A percentile compares a stretch with the other conserved stretches of the same genome.
phyloP scores from a whole-genome alignment of 169 alveolate genomes.

The Plasmodium malariae region DNA sequence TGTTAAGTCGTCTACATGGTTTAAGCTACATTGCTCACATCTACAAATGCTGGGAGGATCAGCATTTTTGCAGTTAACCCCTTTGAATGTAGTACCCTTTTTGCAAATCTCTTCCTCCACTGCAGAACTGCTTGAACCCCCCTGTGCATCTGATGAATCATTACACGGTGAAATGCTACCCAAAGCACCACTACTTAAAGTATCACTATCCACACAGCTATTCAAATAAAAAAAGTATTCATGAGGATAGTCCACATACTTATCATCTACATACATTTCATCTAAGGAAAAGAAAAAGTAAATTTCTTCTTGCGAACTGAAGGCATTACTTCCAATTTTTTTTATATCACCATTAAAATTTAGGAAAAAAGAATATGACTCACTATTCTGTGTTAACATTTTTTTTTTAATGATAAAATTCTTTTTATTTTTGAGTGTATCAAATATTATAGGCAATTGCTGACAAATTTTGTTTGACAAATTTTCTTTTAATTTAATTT shows the following conservation, averaged over 20 bases:
- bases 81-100: too few relatives aligned
- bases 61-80: too few relatives aligned
- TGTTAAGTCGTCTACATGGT: too few relatives aligned
- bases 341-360: slow-evolving; percentile 25
- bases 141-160: too few relatives aligned
- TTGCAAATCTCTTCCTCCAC: too few relatives aligned
- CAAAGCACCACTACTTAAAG: too few relatives aligned
- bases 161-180: too few relatives aligned
- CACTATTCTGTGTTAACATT: slow-evolving; percentile 18
- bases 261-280: slow-evolving; percentile 32
- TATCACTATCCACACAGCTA: neutral
- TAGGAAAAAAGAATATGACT: slow-evolving; percentile 29
- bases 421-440: slow-evolving; percentile 19
- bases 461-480: slow-evolving; percentile 11
- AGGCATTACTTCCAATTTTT: slow-evolving; percentile 26
- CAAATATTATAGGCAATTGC: slow-evolving; percentile 23
- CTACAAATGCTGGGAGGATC: too few relatives aligned
- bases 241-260: slow-evolving; percentile 42
- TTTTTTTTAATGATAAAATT: slow-evolving; percentile 50
- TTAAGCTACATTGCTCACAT: too few relatives aligned
- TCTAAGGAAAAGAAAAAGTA: slow-evolving; percentile 64
- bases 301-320: slow-evolving; percentile 50
- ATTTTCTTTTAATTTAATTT: slow-evolving; percentile 30
- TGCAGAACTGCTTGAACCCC: too few relatives aligned
- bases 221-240: slow-evolving; percentile 32